Evolutionary conservation across 2,329 filamentous ascomycete genomes (phyloP).

Genomic region (Cladophialophora carrionii): DNA sequence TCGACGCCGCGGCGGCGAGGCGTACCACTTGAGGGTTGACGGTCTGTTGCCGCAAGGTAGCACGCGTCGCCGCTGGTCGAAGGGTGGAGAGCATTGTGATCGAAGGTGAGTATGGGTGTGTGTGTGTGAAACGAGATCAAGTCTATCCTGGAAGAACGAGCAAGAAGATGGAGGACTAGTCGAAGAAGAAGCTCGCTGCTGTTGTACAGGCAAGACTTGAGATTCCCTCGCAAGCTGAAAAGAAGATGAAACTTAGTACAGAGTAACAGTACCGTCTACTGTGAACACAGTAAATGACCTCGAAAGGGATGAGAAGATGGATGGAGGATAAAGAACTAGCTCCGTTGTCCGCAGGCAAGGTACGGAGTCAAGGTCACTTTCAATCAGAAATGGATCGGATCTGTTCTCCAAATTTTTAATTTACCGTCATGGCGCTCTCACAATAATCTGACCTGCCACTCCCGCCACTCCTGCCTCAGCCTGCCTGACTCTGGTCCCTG

Average conservation of each 20-base stretch:
- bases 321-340: neutral
- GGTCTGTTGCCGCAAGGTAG: constrained; percentile 44
- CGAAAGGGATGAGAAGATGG: neutral
- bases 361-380: neutral
- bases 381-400: neutral
- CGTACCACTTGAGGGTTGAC: constrained; percentile 42
- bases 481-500: neutral
- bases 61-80: constrained; percentile 48
- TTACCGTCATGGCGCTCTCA: neutral
- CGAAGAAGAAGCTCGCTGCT: neutral
- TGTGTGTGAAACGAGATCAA: neutral
- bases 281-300: neutral
- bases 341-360: neutral
- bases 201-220: neutral
- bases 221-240: neutral
- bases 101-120: neutral
- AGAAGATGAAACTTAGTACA: neutral
- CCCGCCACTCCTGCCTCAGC: too few species aligned
- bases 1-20: constrained; percentile 69
- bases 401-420: constrained; percentile 5
- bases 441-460: too few species aligned
- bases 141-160: neutral
- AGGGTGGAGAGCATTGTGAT: constrained; percentile 52
- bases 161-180: neutral
- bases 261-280: neutral